Conservation (phyloP, 192 early-diverging fungal species). For the Fimicolochytrium jonesii region DNA sequence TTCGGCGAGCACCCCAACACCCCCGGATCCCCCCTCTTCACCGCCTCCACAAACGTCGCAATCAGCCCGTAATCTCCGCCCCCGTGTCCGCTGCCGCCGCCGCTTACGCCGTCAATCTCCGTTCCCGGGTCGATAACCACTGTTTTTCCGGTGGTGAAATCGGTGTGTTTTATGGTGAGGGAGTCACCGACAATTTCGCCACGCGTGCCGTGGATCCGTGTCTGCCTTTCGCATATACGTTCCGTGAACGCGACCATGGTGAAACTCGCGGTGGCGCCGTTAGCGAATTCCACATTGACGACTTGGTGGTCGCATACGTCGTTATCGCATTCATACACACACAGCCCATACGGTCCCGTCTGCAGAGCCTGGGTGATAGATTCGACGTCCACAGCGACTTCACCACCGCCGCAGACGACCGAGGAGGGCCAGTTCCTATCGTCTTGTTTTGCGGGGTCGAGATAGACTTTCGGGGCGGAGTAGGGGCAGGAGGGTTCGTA, state of each 20-base stretch:
- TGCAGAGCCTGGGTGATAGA: conserved; percentile 39
- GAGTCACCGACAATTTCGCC: conserved; percentile 56
- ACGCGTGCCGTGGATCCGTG: conserved; percentile 49
- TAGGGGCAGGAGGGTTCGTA: conserved; percentile 54
- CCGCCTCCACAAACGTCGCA: conserved; percentile 34
- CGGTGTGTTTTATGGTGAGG: conserved; percentile 35
- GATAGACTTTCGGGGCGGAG: conserved; percentile 55
- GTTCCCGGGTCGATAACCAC: conserved; percentile 16
- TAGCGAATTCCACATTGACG: conserved; percentile 51
- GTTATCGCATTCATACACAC: conserved; percentile 68
- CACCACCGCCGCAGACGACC: conserved; percentile 44
- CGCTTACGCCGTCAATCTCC: conserved; percentile 10
- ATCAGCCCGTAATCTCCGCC: conserved; percentile 48
- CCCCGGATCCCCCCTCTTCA: conserved; percentile 20
- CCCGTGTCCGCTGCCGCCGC: conserved; percentile 33
- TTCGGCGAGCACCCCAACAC: conserved; percentile 33
- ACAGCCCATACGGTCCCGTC: conserved; percentile 56
- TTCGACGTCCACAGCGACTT: conserved; percentile 46
- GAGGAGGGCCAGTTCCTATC: conserved; percentile 49
- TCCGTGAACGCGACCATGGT: conserved; percentile 57
- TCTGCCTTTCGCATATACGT: conserved; percentile 47
- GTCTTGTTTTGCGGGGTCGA: conserved; percentile 34
- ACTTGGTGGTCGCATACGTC: conserved; percentile 69
- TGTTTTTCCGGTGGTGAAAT: conserved; percentile 41
- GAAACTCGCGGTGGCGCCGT: conserved; percentile 47